phyloP scores from a whole-genome alignment of 371 early-diverging fungal species.

The Chytridium lagenaria region DNA sequence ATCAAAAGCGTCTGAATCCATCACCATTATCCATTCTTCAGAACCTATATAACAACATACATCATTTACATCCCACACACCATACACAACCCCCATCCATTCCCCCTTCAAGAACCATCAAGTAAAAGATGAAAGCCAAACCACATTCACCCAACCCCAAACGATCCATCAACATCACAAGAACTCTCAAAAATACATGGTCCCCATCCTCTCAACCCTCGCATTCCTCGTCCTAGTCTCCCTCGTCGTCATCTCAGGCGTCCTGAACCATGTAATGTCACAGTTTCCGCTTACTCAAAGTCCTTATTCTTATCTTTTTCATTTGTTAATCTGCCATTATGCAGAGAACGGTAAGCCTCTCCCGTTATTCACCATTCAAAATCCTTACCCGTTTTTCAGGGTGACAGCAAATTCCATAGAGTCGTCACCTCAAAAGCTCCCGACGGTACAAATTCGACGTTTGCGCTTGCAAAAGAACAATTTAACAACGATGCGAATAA shows the following conservation, averaged over 20 bases:
- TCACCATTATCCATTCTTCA: no score
- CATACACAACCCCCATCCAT: no score
- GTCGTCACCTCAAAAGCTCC: not conserved
- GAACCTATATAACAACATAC: no score
- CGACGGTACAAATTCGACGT: not conserved
- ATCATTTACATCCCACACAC: no score
- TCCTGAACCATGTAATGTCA: slow-evolving; percentile 3
- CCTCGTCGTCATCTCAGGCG: not conserved
- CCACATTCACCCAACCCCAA: no score
- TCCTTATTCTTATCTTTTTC: not conserved
- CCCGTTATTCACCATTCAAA: not conserved
- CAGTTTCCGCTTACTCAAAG: not conserved
- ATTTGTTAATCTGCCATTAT: not conserved
- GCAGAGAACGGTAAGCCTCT: not conserved
- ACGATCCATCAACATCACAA: no score
- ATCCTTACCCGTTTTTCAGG: not conserved
- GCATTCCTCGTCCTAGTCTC: not conserved
- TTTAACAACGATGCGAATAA: not conserved
- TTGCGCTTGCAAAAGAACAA: not conserved
- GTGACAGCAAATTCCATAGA: not conserved
- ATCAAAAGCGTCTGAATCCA: no score
- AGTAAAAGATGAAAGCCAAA: no score
- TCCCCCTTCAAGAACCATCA: no score
- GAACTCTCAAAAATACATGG: not conserved
- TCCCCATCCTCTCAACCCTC: not conserved